Conservation (phyloP, 1,284 basidiomycete genomes). For the Cystobasidiaceae sp. region DNA sequence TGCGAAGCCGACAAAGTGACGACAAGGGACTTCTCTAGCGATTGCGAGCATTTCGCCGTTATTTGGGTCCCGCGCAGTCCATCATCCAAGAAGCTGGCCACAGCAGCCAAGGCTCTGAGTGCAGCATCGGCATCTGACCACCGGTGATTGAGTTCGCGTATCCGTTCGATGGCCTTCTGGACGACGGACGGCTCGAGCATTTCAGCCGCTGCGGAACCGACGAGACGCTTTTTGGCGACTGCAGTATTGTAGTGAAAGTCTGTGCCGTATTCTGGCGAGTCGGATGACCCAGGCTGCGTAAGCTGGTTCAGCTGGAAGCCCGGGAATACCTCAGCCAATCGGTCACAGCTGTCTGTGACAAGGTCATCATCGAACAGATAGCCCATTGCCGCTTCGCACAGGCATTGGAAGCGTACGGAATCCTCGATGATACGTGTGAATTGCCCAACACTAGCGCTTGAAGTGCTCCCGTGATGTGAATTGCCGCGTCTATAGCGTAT, state of each 20-base stretch:
- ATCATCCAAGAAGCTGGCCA: not conserved
- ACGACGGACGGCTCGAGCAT: not conserved
- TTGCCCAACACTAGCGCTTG: not conserved
- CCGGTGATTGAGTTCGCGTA: conserved; percentile 60
- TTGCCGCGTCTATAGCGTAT: conserved; percentile 48
- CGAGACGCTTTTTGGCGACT: not conserved
- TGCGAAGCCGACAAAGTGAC: too few species aligned
- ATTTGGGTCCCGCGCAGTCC: too few species aligned
- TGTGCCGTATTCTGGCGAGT: conserved; percentile 61
- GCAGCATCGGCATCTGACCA: conserved; percentile 69
- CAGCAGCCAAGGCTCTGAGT: conserved; percentile 67
- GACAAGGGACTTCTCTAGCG: too few species aligned
- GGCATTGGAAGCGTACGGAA: too few species aligned
- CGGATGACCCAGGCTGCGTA: conserved; percentile 45
- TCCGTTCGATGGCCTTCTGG: conserved; percentile 47
- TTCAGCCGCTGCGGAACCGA: not conserved
- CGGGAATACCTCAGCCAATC: conserved; percentile 44
- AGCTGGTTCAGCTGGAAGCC: conserved; percentile 49
- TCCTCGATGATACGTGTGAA: not conserved
- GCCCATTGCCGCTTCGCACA: too few species aligned
- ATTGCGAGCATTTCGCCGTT: too few species aligned
- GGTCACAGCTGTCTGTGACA: conserved; percentile 54
- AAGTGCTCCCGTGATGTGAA: too few species aligned
- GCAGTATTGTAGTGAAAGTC: conserved; percentile 59
- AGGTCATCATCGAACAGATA: too few species aligned